Evolutionary conservation across 495 filamentous ascomycete genomes (phyloP), one percentile per base, ranked within the genome.

Genomic region (Ramalina peruviana): DNA sequence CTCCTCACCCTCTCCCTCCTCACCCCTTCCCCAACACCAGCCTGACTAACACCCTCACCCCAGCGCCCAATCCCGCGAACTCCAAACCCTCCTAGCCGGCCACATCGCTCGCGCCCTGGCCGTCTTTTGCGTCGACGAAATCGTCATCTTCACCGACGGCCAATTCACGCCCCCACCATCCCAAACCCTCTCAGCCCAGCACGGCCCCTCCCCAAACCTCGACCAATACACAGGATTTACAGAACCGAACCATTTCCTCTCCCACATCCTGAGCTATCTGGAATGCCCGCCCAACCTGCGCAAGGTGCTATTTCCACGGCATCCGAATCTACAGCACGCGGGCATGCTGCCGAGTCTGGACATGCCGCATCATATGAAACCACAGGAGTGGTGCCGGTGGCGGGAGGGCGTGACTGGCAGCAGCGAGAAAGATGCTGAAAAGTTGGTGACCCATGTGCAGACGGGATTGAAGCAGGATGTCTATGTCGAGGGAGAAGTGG

Each of bases 51-150:
- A 33, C 30, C 30, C 30, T 33, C 30, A 10, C 10, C 36, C 30
- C 44, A 79, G 73, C 59, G 74, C 72, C 9, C 64, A 71, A 58
- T 70, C 79, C 17, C 75, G 76, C 43, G 81, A 86, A 40, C 78
- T 81, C 49, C 79, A 81, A 58, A 79, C 78, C 9, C 64, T 67
- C 21, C 67, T 84, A 37, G 80, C 78, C 4, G 79, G 80, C 19
- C 76, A 76, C 48, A 74, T 90, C 20, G 85, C 83, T 3, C 80
- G 85, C 19, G 83, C 81, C 13, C 65, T 79, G 7, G 78, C 83
- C 21, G 81, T 88, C 50, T 88, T 86, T 59, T 81, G 74, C 52
- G 75, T 88, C 46, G 85, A 90, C 57, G 85, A 90, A 62, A 70
- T 90, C 25, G 69, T 88, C 40, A 62, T 88, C 48, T 88, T 81